Base-by-base conservation (phyloP, 306 rosid species). In the Quercus agrifolia region DNA sequence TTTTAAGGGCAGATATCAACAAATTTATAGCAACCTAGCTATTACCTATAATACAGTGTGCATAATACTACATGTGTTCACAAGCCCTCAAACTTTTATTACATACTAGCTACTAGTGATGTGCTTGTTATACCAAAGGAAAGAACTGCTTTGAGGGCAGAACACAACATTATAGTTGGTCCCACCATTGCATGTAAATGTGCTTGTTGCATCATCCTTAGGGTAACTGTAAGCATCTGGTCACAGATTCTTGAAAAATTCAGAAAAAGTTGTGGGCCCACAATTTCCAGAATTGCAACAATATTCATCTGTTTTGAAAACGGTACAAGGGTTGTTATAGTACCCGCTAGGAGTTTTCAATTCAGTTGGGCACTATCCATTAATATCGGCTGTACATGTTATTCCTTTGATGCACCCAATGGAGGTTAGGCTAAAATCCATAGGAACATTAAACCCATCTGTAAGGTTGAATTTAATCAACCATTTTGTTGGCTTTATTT, bases 381-480 rank as follows among this genome's bases (percentile, higher is more conserved):
- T 74, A 31, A 83, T 74, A 9, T 77, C 82, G 3, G 18, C 75
- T 0, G 74, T 10, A 61, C 85, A 84, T 15, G 23, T 21, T 13
- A 70, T 72, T 14, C 70, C 75, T 0, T 17, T 6, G 27, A 3
- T 27, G 61, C 79, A 78, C 13, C 63, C 46, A 0, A 28, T 28
- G 3, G 30, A 28, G 30, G 30, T 28, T 2, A 3, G 30, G 30
- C 30, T 28, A 3, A 28, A 28, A 28, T 28, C 30, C 30, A 28
- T 28, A 28, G 30, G 1, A 10, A 86, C 75, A 38, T 86, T 86
- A 59, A 86, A 86, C 35, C 89, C 89, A n/a, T 23, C 23, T 23
- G 1, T 23, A 23, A 23, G 23, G 23, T 23, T 23, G 23, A 23
- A 23, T 23, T 23, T 23, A 23, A 23, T 23, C 23, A 23, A 23